Evolutionary conservation across 805 yeast genomes (phyloP).

Genomic region (Metschnikowia sp.): DNA sequence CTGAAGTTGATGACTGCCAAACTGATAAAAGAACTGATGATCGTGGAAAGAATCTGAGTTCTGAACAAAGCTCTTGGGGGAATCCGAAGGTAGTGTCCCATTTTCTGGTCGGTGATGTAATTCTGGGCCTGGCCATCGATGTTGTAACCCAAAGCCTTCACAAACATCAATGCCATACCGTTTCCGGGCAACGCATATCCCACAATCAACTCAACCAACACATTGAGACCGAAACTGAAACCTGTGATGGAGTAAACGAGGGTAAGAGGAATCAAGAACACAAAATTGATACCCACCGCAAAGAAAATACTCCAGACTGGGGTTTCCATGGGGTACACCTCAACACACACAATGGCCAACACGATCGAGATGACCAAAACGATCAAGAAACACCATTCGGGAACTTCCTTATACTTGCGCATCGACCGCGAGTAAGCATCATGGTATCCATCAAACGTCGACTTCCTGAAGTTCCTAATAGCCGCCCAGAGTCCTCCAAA

Average conservation of each 20-base stretch:
- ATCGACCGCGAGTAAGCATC: conserved; percentile 33
- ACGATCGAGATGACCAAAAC: conserved; percentile 27
- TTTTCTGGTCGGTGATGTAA: conserved; percentile 54
- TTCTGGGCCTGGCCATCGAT: conserved; percentile 55
- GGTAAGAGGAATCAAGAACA: conserved; percentile 21
- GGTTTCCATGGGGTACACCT: conserved; percentile 24
- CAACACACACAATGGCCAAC: conserved; percentile 29
- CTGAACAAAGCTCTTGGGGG: conserved; percentile 60
- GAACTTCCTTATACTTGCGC: conserved; percentile 32
- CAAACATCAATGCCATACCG: conserved; percentile 38
- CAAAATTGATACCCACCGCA: conserved; percentile 20
- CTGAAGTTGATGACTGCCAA: conserved; percentile 7
- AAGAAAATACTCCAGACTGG: conserved; percentile 25
- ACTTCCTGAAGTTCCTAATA: conserved; percentile 19
- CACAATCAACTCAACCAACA: conserved; percentile 34
- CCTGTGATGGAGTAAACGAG: conserved; percentile 27
- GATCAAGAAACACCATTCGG: conserved; percentile 28
- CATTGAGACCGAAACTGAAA: conserved; percentile 31
- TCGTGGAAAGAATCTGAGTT: conserved; percentile 21
- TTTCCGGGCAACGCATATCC: conserved; percentile 40
- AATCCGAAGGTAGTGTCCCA: conserved; percentile 62
- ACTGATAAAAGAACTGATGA: conserved; percentile 5
- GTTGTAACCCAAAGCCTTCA: conserved; percentile 58
- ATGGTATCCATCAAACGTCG: conserved; percentile 29
- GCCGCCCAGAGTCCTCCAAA: conserved; percentile 13